Evolutionary conservation across 768 basidiomycete species (phyloP).

Genomic region (Candolleomyces eurysporus): DNA sequence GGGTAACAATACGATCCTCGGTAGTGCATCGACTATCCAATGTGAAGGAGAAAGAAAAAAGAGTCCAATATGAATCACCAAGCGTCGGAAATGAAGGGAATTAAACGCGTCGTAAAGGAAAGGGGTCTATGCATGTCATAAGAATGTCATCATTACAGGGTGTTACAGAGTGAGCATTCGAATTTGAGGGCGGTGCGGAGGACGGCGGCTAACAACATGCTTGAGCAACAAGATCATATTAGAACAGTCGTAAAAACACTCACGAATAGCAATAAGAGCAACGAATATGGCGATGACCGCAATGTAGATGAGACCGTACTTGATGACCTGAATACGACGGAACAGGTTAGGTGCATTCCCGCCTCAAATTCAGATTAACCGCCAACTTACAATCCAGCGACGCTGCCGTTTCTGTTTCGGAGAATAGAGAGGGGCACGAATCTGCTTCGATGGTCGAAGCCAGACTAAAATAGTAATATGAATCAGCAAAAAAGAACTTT

Average conservation of each 20-base stretch:
- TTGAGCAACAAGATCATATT: constrained; percentile 9
- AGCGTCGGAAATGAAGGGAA: no score
- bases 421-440: constrained; percentile 87
- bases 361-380: background rate
- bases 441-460: constrained; percentile 92
- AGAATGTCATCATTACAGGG: constrained; percentile 39
- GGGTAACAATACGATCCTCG: constrained; percentile 3
- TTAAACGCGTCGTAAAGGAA: background rate
- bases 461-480: constrained; percentile 58
- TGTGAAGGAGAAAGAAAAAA: no score
- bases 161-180: constrained; percentile 66
- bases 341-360: constrained; percentile 11
- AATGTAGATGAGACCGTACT: constrained; percentile 79
- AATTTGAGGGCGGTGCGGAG: constrained; percentile 61
- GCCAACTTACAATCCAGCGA: constrained; percentile 74
- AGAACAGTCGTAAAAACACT: constrained; percentile 29
- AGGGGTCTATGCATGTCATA: constrained; percentile 1
- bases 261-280: constrained; percentile 76
- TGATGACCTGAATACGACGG: constrained; percentile 56
- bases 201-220: constrained; percentile 45
- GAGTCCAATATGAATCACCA: no score
- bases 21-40: background rate
- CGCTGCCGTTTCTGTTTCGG: constrained; percentile 88
- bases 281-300: constrained; percentile 66
- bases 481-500: constrained; percentile 16